A percentile compares a stretch with the other conserved stretches of the same genome.
phyloP scores from a whole-genome alignment of 176 grass and related monocot species.

The Rhynchospora tenuis region DNA sequence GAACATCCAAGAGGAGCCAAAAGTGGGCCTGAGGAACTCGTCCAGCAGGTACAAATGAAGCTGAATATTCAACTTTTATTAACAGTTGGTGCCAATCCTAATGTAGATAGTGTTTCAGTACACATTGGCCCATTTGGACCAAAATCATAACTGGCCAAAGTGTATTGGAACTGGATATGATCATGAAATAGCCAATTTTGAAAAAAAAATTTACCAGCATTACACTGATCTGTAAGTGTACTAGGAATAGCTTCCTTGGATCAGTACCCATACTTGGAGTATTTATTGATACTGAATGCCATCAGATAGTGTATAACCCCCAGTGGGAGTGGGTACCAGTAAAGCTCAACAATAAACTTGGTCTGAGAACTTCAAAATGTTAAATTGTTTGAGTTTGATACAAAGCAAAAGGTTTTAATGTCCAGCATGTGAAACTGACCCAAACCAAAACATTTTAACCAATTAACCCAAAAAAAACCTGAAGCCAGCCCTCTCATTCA shows the following conservation, averaged over 20 bases:
- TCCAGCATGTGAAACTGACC: neutral
- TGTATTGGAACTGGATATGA: neutral
- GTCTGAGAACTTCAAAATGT: neutral
- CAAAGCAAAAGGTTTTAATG: neutral
- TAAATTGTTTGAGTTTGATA: neutral
- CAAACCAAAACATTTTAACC: neutral
- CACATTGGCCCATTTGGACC: neutral
- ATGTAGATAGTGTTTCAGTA: neutral
- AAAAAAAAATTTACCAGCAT: neutral
- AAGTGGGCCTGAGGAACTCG: conserved; percentile 50
- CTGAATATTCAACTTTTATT: neutral
- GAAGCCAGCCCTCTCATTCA: neutral
- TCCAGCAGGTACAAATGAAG: conserved; percentile 35
- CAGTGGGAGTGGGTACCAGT: neutral
- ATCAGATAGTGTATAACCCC: neutral
- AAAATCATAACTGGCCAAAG: neutral
- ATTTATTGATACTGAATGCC: neutral
- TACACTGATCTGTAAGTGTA: neutral
- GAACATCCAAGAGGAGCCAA: conserved; percentile 42
- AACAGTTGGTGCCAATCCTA: neutral
- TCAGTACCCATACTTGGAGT: neutral
- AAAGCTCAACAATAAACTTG: neutral
- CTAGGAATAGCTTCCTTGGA: neutral
- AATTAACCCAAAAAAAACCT: neutral
- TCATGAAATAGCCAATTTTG: neutral